Percentiles rank a stretch among this genome's conserved stretches.
Conservation (phyloP, 768 basidiomycete species). For the Podaxis carcinomalis region DNA sequence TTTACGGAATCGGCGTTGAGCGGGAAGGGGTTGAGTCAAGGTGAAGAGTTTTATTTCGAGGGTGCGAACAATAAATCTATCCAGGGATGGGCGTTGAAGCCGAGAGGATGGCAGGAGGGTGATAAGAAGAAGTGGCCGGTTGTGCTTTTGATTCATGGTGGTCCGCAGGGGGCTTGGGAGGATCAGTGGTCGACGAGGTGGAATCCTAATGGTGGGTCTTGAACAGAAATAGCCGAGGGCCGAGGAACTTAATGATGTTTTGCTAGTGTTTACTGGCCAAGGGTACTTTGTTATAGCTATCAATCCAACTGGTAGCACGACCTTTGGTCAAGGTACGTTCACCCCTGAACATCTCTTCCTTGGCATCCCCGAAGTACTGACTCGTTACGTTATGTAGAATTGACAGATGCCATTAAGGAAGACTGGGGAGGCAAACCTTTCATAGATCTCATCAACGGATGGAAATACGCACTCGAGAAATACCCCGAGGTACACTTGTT, state of each 20-base stretch:
- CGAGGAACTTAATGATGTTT: neutral
- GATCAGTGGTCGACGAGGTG: slow-evolving; percentile 90
- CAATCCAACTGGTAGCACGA: slow-evolving; percentile 93
- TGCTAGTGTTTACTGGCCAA: slow-evolving; percentile 71
- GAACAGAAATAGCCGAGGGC: neutral
- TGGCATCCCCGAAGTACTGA: neutral
- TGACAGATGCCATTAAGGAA: slow-evolving; percentile 75
- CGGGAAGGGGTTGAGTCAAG: slow-evolving; percentile 53
- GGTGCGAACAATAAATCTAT: slow-evolving; percentile 73
- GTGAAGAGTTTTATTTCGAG: slow-evolving; percentile 87
- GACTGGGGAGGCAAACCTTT: slow-evolving; percentile 90
- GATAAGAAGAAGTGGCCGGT: slow-evolving; percentile 75
- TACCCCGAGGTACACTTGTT: slow-evolving; percentile 59
- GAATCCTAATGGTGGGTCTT: slow-evolving; percentile 73
- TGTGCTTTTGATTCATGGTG: slow-evolving; percentile 80
- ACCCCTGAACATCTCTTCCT: neutral
- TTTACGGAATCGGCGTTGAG: slow-evolving; percentile 56
- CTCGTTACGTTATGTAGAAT: slow-evolving; percentile 35
- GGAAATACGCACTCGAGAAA: slow-evolving; percentile 61
- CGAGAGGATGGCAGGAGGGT: slow-evolving; percentile 66
- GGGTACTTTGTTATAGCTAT: slow-evolving; percentile 87
- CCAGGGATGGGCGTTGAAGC: slow-evolving; percentile 84
- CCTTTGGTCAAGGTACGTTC: slow-evolving; percentile 76
- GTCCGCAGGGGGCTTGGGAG: slow-evolving; percentile 83
- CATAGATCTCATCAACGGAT: slow-evolving; percentile 69